A percentile compares a stretch with the other conserved stretches of the same genome.
phyloP scores from a whole-genome alignment of 23 red algal genomes.

The Gracilaria domingensis region DNA sequence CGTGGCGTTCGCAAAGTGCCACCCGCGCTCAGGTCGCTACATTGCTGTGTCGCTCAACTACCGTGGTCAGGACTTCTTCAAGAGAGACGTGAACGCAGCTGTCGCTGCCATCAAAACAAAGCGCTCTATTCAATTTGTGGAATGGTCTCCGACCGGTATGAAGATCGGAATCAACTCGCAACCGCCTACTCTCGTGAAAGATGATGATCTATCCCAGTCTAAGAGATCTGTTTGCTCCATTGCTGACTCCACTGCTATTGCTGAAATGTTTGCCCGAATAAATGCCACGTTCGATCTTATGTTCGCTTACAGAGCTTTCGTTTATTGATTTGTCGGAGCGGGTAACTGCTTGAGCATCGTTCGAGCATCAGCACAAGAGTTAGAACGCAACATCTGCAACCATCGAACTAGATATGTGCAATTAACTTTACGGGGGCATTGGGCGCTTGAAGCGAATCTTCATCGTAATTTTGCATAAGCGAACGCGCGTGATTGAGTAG shows the following conservation, averaged over 20 bases:
- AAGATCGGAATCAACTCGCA: constrained; percentile 98
- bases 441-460: not conserved
- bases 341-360: constrained; percentile 46
- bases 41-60: constrained; percentile 98
- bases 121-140: constrained; percentile 97
- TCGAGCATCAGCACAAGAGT: no score
- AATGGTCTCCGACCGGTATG: constrained; percentile 99
- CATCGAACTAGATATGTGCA: no score
- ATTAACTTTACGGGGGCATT: not conserved
- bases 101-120: constrained; percentile 96
- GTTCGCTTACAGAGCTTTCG: constrained; percentile 95
- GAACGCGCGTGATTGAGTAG: not conserved
- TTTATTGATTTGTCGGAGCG: constrained; percentile 99
- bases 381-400: no score
- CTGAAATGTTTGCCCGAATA: constrained; percentile 96
- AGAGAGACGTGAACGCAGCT: constrained; percentile 96
- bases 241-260: constrained; percentile 95
- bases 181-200: constrained; percentile 86
- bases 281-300: constrained; percentile 99
- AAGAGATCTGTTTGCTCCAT: constrained; percentile 96
- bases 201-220: constrained; percentile 84
- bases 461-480: not conserved
- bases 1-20: constrained; percentile 97
- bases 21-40: constrained; percentile 96
- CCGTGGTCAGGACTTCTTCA: constrained; percentile 91